Evolutionary conservation across 2,329 filamentous ascomycete genomes (phyloP).

Genomic region (Diaporthe ampelina): DNA sequence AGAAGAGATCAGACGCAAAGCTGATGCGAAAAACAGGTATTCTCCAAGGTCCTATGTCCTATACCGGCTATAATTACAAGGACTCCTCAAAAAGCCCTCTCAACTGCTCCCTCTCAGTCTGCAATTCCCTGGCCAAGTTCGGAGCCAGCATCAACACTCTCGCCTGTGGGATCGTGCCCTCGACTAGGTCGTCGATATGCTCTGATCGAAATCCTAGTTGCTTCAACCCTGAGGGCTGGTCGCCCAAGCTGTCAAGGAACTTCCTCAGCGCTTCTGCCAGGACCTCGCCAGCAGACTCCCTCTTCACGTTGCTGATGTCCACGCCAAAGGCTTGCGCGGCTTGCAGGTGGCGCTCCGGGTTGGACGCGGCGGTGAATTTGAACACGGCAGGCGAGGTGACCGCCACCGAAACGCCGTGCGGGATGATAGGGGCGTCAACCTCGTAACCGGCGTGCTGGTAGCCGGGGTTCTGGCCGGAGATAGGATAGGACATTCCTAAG

Average conservation of each 20-base stretch:
- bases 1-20: too few relatives aligned
- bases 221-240: constrained; percentile 90
- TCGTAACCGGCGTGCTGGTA: constrained; percentile 93
- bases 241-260: constrained; percentile 87
- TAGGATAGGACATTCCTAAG: constrained; percentile 95
- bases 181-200: constrained; percentile 87
- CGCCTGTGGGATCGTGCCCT: constrained; percentile 93
- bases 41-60: too few relatives aligned
- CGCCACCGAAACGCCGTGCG: constrained; percentile 94
- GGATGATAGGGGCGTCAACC: constrained; percentile 83
- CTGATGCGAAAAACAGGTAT: too few relatives aligned
- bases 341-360: constrained; percentile 90
- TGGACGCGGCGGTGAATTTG: constrained; percentile 90
- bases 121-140: constrained; percentile 78
- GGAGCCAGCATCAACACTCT: constrained; percentile 94
- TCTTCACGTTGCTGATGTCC: constrained; percentile 88
- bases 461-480: constrained; percentile 92
- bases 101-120: constrained; percentile 80
- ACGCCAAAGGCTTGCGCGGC: constrained; percentile 94
- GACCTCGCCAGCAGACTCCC: constrained; percentile 90
- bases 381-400: constrained; percentile 96
- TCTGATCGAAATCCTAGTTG: constrained; percentile 82
- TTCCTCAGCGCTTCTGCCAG: constrained; percentile 84
- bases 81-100: constrained; percentile 76
- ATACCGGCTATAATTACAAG: constrained; percentile 52